These are phyloP conservation scores for Sugiyamaella sp. DNA, from an alignment of 1,139 yeast species.

Conservation along the genomic window DNA sequence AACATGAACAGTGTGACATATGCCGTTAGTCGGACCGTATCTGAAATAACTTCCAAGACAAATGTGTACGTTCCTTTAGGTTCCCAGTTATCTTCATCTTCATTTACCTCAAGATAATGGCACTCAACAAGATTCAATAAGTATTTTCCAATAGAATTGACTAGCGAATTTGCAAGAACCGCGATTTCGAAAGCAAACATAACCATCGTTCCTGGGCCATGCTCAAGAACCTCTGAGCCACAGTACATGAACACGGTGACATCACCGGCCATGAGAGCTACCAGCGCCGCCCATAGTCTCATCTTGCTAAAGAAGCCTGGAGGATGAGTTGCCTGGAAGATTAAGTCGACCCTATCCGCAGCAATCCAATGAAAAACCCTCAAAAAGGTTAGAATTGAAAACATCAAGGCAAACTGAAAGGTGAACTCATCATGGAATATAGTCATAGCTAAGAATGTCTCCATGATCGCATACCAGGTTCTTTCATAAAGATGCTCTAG, in stretches of 20 bases:
- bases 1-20: slow-evolving; percentile 57
- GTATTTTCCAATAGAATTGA: slow-evolving; percentile 54
- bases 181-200: slow-evolving; percentile 79
- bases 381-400: slow-evolving; percentile 52
- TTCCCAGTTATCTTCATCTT: slow-evolving; percentile 73
- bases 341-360: slow-evolving; percentile 44
- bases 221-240: slow-evolving; percentile 56
- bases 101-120: slow-evolving; percentile 49
- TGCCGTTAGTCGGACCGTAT: slow-evolving; percentile 44
- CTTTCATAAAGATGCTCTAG: slow-evolving; percentile 74
- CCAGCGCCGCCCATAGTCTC: slow-evolving; percentile 47
- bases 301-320: slow-evolving; percentile 40
- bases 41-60: slow-evolving; percentile 56
- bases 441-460: slow-evolving; percentile 65
- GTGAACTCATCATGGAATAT: slow-evolving; percentile 60
- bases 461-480: slow-evolving; percentile 66
- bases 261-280: slow-evolving; percentile 54
- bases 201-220: slow-evolving; percentile 51
- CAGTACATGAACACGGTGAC: slow-evolving; percentile 56
- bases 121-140: slow-evolving; percentile 62
- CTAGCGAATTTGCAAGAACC: slow-evolving; percentile 59
- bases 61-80: slow-evolving; percentile 64
- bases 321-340: slow-evolving; percentile 40
- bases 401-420: slow-evolving; percentile 47
- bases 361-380: slow-evolving; percentile 78